Evolutionary conservation across 2,329 filamentous ascomycete genomes (phyloP).

Genomic region (Exserohilum rostratum): DNA sequence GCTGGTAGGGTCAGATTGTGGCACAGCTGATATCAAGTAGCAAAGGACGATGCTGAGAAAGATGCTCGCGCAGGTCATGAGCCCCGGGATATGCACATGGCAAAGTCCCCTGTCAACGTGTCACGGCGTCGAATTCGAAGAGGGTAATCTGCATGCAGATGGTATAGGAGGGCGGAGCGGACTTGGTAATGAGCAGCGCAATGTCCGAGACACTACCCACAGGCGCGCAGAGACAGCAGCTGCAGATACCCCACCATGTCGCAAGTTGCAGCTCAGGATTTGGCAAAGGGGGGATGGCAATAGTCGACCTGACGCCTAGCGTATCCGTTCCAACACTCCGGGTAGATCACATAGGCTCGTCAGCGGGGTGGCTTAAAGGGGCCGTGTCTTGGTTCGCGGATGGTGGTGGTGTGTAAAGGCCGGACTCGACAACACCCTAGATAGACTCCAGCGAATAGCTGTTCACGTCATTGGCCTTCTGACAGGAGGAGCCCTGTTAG

Average conservation of each 20-base stretch:
- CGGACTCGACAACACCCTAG: slow-evolving; percentile 34
- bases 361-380: slow-evolving; percentile 34
- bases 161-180: slow-evolving; percentile 14
- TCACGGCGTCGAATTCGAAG: slow-evolving; percentile 2
- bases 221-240: too few species aligned
- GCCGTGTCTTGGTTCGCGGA: slow-evolving; percentile 6
- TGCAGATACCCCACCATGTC: slow-evolving; percentile 10
- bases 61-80: slow-evolving; percentile 17
- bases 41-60: slow-evolving; percentile 15
- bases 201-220: slow-evolving; percentile 16
- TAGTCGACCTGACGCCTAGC: slow-evolving; percentile 18
- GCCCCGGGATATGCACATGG: slow-evolving; percentile 8
- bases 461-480: slow-evolving; percentile 34
- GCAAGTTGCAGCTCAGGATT: slow-evolving; percentile 17
- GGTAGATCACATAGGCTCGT: slow-evolving; percentile 25
- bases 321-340: slow-evolving; percentile 20
- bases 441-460: slow-evolving; percentile 34
- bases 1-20: slow-evolving; percentile 29
- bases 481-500: slow-evolving; percentile 27
- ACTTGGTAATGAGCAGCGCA: slow-evolving; percentile 1
- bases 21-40: slow-evolving; percentile 19
- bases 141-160: slow-evolving; percentile 13
- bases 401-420: slow-evolving; percentile 20
- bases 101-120: slow-evolving; percentile 2
- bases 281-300: slow-evolving; percentile 9